phyloP scores from a whole-genome alignment of 1,284 basidiomycete genomes.

The Irpex rosettiformis region DNA sequence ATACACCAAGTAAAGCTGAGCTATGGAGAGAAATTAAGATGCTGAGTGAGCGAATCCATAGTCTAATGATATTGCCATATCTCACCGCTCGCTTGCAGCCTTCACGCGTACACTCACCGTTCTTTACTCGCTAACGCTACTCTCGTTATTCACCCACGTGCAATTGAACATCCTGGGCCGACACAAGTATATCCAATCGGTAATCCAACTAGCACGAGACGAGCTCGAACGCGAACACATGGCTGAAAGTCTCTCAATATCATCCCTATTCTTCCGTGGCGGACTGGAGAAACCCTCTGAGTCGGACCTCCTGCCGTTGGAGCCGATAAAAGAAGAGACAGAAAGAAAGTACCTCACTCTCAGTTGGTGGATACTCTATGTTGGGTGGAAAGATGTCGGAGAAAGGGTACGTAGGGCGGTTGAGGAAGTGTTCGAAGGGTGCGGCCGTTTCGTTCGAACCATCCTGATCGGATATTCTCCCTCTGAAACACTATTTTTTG shows the following conservation, averaged over 20 bases:
- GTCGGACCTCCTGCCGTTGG: slow-evolving; percentile 30
- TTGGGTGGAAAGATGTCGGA: slow-evolving; percentile 83
- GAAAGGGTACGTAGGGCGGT: slow-evolving; percentile 71
- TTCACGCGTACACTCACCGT: slow-evolving; percentile 85
- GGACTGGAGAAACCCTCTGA: slow-evolving; percentile 27
- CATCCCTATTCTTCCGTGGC: slow-evolving; percentile 29
- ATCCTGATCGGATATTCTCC: neutral
- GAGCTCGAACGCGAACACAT: slow-evolving; percentile 51
- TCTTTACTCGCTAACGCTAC: slow-evolving; percentile 77
- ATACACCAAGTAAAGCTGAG: slow-evolving; percentile 55
- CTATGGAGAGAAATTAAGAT: slow-evolving; percentile 85
- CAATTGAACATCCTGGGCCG: slow-evolving; percentile 86
- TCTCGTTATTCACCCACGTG: slow-evolving; percentile 77
- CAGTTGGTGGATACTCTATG: slow-evolving; percentile 89
- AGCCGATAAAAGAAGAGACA: slow-evolving; percentile 47
- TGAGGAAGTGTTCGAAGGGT: slow-evolving; percentile 80
- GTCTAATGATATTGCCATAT: neutral
- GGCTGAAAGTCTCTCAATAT: slow-evolving; percentile 38
- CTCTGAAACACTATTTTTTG: slow-evolving; percentile 6
- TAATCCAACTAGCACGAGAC: slow-evolving; percentile 61
- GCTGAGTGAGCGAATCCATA: slow-evolving; percentile 47
- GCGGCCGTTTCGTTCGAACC: slow-evolving; percentile 25
- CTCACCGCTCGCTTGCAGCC: slow-evolving; percentile 40
- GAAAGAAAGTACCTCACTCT: slow-evolving; percentile 82
- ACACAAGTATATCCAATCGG: slow-evolving; percentile 72